These are phyloP conservation scores for Cordyceps farinosa DNA, from an alignment of 2,329 filamentous ascomycete genomes.

Conservation along the genomic window DNA sequence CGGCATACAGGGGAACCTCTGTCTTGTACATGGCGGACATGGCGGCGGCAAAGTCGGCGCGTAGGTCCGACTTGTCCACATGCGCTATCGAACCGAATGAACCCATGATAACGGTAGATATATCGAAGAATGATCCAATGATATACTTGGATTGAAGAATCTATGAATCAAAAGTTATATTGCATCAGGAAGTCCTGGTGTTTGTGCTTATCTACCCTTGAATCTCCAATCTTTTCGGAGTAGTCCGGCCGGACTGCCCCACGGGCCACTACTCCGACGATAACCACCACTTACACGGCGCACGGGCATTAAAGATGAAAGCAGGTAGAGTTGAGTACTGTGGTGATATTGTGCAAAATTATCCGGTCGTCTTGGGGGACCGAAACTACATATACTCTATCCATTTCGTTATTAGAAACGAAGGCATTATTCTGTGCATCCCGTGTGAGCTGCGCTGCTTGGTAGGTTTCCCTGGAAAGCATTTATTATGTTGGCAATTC, in stretches of 20 bases:
- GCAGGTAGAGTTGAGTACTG: no score
- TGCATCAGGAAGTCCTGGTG: no score
- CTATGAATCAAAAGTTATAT: not conserved
- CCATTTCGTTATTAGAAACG: no score
- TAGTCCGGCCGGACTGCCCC: not conserved
- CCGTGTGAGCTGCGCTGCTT: no score
- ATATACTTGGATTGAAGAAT: not conserved
- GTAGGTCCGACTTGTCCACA: conserved; percentile 21
- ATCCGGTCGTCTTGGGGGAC: no score
- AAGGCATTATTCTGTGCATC: no score
- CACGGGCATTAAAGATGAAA: no score
- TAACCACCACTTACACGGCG: not conserved
- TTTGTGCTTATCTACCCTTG: not conserved
- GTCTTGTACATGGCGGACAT: conserved; percentile 35
- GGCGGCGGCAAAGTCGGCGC: conserved; percentile 29
- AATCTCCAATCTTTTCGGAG: not conserved
- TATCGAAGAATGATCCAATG: not conserved
- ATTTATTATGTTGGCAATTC: no score
- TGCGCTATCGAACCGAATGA: not conserved
- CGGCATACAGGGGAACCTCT: conserved; percentile 35
- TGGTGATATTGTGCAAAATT: no score
- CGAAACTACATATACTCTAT: no score
- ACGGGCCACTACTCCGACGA: conserved; percentile 5
- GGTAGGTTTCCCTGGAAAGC: no score
- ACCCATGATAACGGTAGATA: not conserved